Percentiles rank a stretch among this genome's conserved stretches.
phyloP scores from a whole-genome alignment of 495 filamentous ascomycete species.

The Aspergillus ellipticus region DNA sequence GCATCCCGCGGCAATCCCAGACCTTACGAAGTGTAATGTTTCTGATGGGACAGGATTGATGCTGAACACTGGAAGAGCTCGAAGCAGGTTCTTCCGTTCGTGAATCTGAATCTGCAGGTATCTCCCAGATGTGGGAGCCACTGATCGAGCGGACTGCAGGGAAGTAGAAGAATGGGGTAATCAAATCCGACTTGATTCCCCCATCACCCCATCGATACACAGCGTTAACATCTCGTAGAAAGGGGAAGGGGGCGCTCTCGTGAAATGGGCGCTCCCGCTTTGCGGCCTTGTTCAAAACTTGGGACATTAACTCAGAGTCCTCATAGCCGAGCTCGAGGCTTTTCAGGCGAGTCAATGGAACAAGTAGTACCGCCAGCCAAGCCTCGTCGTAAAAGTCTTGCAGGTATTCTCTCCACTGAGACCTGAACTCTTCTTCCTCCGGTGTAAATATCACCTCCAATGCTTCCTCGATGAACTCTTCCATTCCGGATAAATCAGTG shows the following conservation, averaged over 20 bases:
- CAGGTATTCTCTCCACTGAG: no score
- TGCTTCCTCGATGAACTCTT: no score
- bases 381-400: no score
- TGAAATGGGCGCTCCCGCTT: conserved; percentile 1
- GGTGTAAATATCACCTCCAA: no score
- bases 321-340: not conserved
- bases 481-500: no score
- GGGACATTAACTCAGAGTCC: not conserved
- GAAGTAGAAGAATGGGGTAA: conserved; percentile 4
- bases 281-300: not conserved
- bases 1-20: not conserved
- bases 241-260: not conserved
- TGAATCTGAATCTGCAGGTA: not conserved
- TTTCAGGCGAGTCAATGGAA: not conserved
- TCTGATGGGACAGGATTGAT: not conserved
- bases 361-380: not conserved
- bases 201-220: not conserved
- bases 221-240: not conserved
- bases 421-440: no score
- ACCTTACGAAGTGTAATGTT: not conserved
- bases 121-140: not conserved
- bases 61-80: not conserved
- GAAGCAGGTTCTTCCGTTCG: no score
- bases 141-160: not conserved
- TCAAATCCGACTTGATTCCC: not conserved